Evolutionary conservation across 768 basidiomycete genomes (phyloP).

Genomic region (Rhizopogon rudus): DNA sequence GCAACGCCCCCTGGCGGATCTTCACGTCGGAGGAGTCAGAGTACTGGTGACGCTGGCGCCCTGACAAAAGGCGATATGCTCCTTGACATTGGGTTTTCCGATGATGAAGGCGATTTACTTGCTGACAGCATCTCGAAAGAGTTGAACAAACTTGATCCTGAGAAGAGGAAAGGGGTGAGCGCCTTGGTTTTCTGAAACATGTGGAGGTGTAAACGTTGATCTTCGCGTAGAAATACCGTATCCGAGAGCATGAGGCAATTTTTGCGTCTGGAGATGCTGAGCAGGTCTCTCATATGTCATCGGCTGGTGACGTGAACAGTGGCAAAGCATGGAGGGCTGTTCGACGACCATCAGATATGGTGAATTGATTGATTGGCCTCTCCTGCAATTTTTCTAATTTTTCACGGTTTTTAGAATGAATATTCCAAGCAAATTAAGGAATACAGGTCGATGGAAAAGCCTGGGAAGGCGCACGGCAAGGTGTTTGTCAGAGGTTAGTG

Average conservation of each 20-base stretch:
- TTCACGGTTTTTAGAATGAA: slow-evolving; percentile 63
- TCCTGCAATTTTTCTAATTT: background rate
- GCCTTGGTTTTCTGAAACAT: slow-evolving; percentile 1
- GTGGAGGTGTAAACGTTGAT: slow-evolving; percentile 4
- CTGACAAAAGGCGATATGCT: slow-evolving; percentile 28
- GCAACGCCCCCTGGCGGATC: slow-evolving; percentile 38
- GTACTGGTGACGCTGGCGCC: slow-evolving; percentile 67
- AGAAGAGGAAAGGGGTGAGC: slow-evolving; percentile 21
- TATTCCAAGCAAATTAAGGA: slow-evolving; percentile 88
- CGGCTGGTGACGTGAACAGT: slow-evolving; percentile 77
- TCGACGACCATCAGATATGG: slow-evolving; percentile 92
- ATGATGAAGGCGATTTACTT: slow-evolving; percentile 48
- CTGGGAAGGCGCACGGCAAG: slow-evolving; percentile 82
- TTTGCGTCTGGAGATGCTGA: slow-evolving; percentile 76
- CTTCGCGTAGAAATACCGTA: slow-evolving; percentile 62
- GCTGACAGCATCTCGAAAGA: slow-evolving; percentile 72
- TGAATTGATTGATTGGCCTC: slow-evolving; percentile 28
- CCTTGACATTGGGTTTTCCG: slow-evolving; percentile 33
- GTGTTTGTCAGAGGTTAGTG: slow-evolving; percentile 86
- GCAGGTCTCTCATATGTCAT: slow-evolving; percentile 62
- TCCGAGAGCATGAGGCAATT: slow-evolving; percentile 77
- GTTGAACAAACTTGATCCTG: slow-evolving; percentile 50
- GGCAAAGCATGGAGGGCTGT: slow-evolving; percentile 86
- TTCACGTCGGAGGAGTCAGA: slow-evolving; percentile 66
- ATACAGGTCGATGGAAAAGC: slow-evolving; percentile 69